Evolutionary conservation across 495 filamentous ascomycete genomes (phyloP).

Genomic region (Talaromyces nanjingensis): DNA sequence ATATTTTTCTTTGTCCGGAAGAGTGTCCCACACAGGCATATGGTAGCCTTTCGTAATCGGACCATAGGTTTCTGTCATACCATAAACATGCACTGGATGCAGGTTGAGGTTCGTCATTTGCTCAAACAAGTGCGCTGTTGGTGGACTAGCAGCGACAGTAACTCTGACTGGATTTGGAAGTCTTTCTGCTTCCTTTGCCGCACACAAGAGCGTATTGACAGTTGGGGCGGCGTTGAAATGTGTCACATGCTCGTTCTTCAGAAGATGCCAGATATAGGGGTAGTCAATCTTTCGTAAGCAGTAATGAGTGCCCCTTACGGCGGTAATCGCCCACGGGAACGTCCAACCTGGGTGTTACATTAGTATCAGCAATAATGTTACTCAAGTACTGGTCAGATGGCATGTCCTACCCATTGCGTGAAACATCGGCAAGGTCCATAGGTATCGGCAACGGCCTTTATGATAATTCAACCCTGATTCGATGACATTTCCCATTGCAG

Average conservation of each 20-base stretch:
- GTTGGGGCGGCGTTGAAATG: slow-evolving; percentile 97
- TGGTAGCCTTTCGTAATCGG: slow-evolving; percentile 92
- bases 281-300: slow-evolving; percentile 95
- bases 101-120: slow-evolving; percentile 86
- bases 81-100: slow-evolving; percentile 89
- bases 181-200: slow-evolving; percentile 57
- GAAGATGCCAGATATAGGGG: slow-evolving; percentile 76
- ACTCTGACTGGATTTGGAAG: slow-evolving; percentile 71
- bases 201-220: slow-evolving; percentile 89
- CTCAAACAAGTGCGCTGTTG: slow-evolving; percentile 82
- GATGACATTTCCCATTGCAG: slow-evolving; percentile 75
- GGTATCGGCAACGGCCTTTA: slow-evolving; percentile 63
- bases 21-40: slow-evolving; percentile 69
- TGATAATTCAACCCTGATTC: slow-evolving; percentile 77
- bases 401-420: slow-evolving; percentile 65
- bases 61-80: slow-evolving; percentile 91
- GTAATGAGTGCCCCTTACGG: slow-evolving; percentile 88
- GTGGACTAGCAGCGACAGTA: slow-evolving; percentile 88
- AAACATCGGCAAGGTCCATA: slow-evolving; percentile 96
- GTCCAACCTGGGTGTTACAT: slow-evolving; percentile 50
- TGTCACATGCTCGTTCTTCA: slow-evolving; percentile 78
- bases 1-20: slow-evolving; percentile 69
- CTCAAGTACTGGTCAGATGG: background rate
- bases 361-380: slow-evolving; percentile 1
- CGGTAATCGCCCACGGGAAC: slow-evolving; percentile 83